Conservation (phyloP, 768 basidiomycete species). For the Mycena floridula region DNA sequence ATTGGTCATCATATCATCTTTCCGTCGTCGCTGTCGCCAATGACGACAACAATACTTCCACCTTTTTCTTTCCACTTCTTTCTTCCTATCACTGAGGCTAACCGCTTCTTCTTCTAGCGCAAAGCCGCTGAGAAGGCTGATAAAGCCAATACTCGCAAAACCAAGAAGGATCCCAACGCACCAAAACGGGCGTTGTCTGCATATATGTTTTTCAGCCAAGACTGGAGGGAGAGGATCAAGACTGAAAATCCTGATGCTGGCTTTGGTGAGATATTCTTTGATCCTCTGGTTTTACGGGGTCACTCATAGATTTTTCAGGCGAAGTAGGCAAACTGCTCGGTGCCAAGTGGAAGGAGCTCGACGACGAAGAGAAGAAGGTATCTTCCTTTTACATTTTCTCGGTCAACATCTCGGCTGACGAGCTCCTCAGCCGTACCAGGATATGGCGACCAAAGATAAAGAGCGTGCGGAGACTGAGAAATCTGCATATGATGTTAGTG, state of each 20-base stretch:
- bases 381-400: background rate
- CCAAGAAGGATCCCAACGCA: slow-evolving; percentile 75
- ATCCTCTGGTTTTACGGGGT: slow-evolving; percentile 5
- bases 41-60: slow-evolving; percentile 4
- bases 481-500: slow-evolving; percentile 38
- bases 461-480: slow-evolving; percentile 81
- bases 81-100: background rate
- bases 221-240: slow-evolving; percentile 95
- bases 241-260: slow-evolving; percentile 90
- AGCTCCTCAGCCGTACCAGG: slow-evolving; percentile 69
- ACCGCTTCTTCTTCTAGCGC: slow-evolving; percentile 38
- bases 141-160: slow-evolving; percentile 44
- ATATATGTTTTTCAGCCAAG: slow-evolving; percentile 99
- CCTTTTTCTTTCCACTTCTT: background rate
- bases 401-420: slow-evolving; percentile 4
- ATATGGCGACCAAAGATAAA: slow-evolving; percentile 86
- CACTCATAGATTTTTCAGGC: slow-evolving; percentile 35
- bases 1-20: background rate
- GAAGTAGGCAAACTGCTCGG: slow-evolving; percentile 95
- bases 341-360: slow-evolving; percentile 94
- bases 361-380: slow-evolving; percentile 88
- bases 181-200: slow-evolving; percentile 93
- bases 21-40: slow-evolving; percentile 1
- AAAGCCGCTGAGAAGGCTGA: slow-evolving; percentile 73
- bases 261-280: slow-evolving; percentile 60